Evolutionary conservation across 2,329 filamentous ascomycete species (phyloP).

Genomic region (Verticillium nubilum): DNA sequence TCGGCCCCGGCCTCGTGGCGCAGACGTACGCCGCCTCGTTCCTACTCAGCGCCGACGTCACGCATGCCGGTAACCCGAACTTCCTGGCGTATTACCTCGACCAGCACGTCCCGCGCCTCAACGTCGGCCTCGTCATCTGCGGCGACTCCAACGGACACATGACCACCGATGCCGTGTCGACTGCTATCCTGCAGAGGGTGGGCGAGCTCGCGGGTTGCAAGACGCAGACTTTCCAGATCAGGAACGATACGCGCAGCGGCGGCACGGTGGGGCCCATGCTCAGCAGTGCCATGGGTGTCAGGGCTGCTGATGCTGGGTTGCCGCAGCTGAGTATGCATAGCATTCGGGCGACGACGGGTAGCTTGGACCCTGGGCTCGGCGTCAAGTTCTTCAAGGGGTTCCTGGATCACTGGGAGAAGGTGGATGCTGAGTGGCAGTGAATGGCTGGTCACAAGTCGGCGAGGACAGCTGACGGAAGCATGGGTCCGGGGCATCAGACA

Average conservation of each 20-base stretch:
- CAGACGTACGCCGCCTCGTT: slow-evolving; percentile 90
- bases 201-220: slow-evolving; percentile 67
- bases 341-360: slow-evolving; percentile 82
- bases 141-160: slow-evolving; percentile 90
- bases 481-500: neutral
- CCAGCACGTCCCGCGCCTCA: slow-evolving; percentile 81
- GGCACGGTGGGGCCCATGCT: slow-evolving; percentile 95
- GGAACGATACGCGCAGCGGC: slow-evolving; percentile 84
- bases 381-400: slow-evolving; percentile 87
- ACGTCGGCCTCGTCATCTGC: slow-evolving; percentile 76
- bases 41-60: slow-evolving; percentile 88
- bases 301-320: slow-evolving; percentile 82
- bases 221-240: slow-evolving; percentile 88
- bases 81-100: slow-evolving; percentile 80
- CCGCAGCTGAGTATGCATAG: slow-evolving; percentile 93
- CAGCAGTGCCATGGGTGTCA: slow-evolving; percentile 71
- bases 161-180: slow-evolving; percentile 87
- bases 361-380: slow-evolving; percentile 79
- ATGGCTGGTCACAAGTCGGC: too few relatives aligned
- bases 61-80: slow-evolving; percentile 91
- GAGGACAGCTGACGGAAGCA: neutral
- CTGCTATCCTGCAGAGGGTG: slow-evolving; percentile 71
- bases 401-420: slow-evolving; percentile 76
- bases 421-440: slow-evolving; percentile 71
- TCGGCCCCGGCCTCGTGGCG: slow-evolving; percentile 54